Base-by-base conservation (phyloP, 805 yeast species). In the Ogataea paraovalis region DNA sequence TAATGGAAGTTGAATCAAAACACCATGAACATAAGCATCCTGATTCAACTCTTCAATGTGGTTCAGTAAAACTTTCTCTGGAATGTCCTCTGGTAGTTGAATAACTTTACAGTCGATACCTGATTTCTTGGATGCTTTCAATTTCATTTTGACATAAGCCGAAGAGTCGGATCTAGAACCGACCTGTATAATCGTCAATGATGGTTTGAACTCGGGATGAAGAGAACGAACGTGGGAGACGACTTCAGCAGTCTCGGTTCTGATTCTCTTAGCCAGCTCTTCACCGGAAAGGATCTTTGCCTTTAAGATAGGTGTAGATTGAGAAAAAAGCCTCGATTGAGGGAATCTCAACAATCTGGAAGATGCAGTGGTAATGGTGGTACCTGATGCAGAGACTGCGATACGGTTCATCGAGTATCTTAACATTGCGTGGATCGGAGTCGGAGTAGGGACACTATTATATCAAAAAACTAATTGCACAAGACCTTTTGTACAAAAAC, bases 111-210 rank as follows among this genome's bases (percentile, higher is more conserved):
- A 85, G 16, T 71, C 69, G 48, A 87, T 77, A 46, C 82, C 80
- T 34, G 90, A 82, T 54, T 82, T 87, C 47, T 74, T 71, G 25
- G 92, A 87, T 10, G 94, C 92, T 64, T 82, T 84, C 50, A 83
- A 68, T 66, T 87, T 87, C 89, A 85, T 85, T 54, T 80, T 77
- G 41, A 87, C 91, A 65, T 87, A 87, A 3, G 89, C 84, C n/a
- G 85, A 72, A 12, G 94, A 85, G 60, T 87, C 96, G 20, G 84
- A 85, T 65, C 92, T 75, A 22, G 71, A 70, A 47, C 95, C 96
- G 20, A 87, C 85, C 68, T 87, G 96, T 53, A 87, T 72, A 54
- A 87, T 86, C 51, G 82, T 72, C 60, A 87, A 71, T 39, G 72
- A 74, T 27, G 96, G 94, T 53, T 72, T 69, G 66, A 86, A 85